Percentiles rank a stretch among this genome's conserved stretches.
Evolutionary conservation across 2,329 filamentous ascomycete species (phyloP).

Genomic region (Ceratocystiopsis brevicomis): DNA sequence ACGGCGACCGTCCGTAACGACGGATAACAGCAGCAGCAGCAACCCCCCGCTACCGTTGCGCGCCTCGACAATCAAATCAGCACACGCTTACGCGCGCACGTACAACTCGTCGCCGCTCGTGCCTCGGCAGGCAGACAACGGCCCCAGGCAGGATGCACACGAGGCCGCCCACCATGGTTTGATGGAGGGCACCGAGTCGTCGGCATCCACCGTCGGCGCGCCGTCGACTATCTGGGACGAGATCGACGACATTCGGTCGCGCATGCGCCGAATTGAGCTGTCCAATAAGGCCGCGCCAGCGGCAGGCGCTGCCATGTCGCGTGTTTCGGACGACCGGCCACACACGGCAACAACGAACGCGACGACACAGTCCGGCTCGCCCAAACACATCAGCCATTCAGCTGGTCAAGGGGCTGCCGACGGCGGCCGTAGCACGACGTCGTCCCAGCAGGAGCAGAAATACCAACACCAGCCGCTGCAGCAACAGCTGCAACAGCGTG

Average conservation of each 20-base stretch:
- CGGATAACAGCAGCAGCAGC: slow-evolving; percentile 24
- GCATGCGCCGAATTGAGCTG: slow-evolving; percentile 75
- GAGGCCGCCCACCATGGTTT: slow-evolving; percentile 21
- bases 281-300: slow-evolving; percentile 74
- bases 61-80: slow-evolving; percentile 24
- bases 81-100: slow-evolving; percentile 22
- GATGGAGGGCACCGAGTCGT: slow-evolving; percentile 63
- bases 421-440: slow-evolving; percentile 20
- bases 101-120: slow-evolving; percentile 44
- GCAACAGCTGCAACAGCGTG: slow-evolving; percentile 23
- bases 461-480: slow-evolving; percentile 3
- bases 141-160: slow-evolving; percentile 10
- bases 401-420: slow-evolving; percentile 21
- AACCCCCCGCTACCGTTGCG: slow-evolving; percentile 20
- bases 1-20: slow-evolving; percentile 25
- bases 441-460: slow-evolving; percentile 38
- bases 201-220: slow-evolving; percentile 67
- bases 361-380: slow-evolving; percentile 79
- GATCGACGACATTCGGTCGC: slow-evolving; percentile 81
- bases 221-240: slow-evolving; percentile 96
- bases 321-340: slow-evolving; percentile 60
- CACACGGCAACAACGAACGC: slow-evolving; percentile 79
- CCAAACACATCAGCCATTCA: slow-evolving; percentile 35
- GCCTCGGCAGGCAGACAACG: slow-evolving; percentile 21
- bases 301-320: slow-evolving; percentile 60